Evolutionary conservation across 164 flowering plant genomes (phyloP), one percentile per base, ranked within the genome.

Genomic region (Annona cherimola): DNA sequence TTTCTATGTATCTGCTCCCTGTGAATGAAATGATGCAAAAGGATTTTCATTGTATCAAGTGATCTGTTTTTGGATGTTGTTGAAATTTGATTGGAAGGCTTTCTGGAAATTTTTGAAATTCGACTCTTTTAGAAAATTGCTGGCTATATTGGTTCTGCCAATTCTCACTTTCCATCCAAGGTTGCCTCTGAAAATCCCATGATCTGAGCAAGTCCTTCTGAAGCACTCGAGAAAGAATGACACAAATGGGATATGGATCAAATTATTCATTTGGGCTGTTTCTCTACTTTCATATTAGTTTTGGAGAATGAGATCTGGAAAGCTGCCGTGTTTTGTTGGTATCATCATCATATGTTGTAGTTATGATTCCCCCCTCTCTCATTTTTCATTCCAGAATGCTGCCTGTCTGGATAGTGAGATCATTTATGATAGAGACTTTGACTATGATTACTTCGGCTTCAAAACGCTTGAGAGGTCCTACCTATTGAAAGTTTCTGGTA

Each of bases 401-500:
- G 85, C 87, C 72, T 83, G 85, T 11, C 75, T 93, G 80, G 99
- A 96, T 79, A 90, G 98, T 83, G 99, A 92, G 80, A 96, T 96
- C 67, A 93, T 96, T 2, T 96, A 96, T 80, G 99, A 96, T 71
- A 81, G 99, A 67, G 99, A 96, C 81, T 90, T 93, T 75, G 99
- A 96, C 66, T 96, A 92, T 83, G 99, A 96, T 79, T 96, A 90
- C 75, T 96, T 96, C 89, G 99, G 99, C 20, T 96, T 96, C 78
- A 96, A 96, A 82, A 93, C 99, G 60, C 97, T 96, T 57, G 99
- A 96, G 86, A 85, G 98, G 80, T 96, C 99, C 20, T 96, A 96
- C 82, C 97, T 93, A 67, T 76, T 96, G 74, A 93, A 92, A 74
- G 83, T 93, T n/a, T 84, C 86, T 69, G 97, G 96, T 68, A 93